Evolutionary conservation across 805 yeast genomes (phyloP).

Genomic region (Zygosaccharomyces pseudorouxii): DNA sequence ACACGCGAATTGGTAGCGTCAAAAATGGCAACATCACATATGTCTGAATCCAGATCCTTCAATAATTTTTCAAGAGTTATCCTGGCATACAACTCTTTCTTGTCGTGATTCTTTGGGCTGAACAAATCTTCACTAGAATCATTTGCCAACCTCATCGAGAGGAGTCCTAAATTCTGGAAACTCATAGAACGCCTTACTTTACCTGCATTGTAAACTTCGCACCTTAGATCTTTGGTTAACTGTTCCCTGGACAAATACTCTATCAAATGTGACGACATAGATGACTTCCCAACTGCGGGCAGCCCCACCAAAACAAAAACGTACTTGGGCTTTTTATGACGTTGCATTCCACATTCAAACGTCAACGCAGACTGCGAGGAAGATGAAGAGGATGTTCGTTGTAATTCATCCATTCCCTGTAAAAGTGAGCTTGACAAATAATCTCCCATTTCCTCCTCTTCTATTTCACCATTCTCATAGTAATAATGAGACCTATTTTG

Average conservation of each 20-base stretch:
- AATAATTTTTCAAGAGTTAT: slow-evolving; percentile 46
- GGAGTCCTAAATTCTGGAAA: slow-evolving; percentile 17
- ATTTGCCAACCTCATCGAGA: slow-evolving; percentile 26
- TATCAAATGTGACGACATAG: slow-evolving; percentile 61
- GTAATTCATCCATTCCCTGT: slow-evolving; percentile 6
- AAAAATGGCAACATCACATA: slow-evolving; percentile 51
- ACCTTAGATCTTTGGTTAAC: slow-evolving; percentile 28
- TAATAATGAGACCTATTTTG: slow-evolving; percentile 17
- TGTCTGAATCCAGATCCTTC: slow-evolving; percentile 39
- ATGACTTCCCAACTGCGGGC: slow-evolving; percentile 75
- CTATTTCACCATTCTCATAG: slow-evolving; percentile 15
- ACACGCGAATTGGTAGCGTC: slow-evolving; percentile 57
- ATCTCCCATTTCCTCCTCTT: slow-evolving; percentile 5
- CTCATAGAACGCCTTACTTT: slow-evolving; percentile 59
- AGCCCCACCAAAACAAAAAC: slow-evolving; percentile 70
- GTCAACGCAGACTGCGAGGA: slow-evolving; percentile 12
- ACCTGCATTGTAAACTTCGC: slow-evolving; percentile 65
- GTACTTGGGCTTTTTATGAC: slow-evolving; percentile 39
- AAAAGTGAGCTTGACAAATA: slow-evolving; percentile 5
- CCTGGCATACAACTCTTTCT: slow-evolving; percentile 49
- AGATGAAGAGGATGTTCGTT: slow-evolving; percentile 7
- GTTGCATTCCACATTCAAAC: slow-evolving; percentile 11
- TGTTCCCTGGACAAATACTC: slow-evolving; percentile 43
- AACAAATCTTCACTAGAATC: slow-evolving; percentile 38
- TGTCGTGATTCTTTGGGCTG: slow-evolving; percentile 40